Base-by-base conservation (phyloP, 2,329 filamentous ascomycete species). In the Alternaria dauci region DNA sequence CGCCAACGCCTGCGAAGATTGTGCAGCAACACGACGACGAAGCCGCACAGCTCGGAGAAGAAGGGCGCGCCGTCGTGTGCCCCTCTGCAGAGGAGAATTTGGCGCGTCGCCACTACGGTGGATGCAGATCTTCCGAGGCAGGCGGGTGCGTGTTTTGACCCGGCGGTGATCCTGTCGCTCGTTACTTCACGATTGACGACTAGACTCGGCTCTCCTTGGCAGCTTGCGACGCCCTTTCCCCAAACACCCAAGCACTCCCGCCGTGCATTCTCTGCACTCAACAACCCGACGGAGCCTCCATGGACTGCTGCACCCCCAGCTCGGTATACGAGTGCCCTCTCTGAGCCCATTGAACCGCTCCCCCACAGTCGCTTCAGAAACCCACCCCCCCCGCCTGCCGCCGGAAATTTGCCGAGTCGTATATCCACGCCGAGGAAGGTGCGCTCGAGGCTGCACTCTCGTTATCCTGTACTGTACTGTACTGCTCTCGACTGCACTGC, bases 191-290 rank as follows among this genome's bases (percentile, higher is more conserved):
- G 26, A 59, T 36, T 55, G 51, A 58, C 42, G 44, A 61, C 46
- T 62, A 52, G 62, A 53, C 50, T 63, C 61, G 59, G 55, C 41
- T 47, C 60, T 65, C 48, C 68, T 69, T 70, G 68, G 68, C 67
- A 64, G 60, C 62, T 68, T 71, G 65, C 65, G 61, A 57, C 52
- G 65, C 63, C 46, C 59, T 61, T 58, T 55, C 58, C 63, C 47
- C 46, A 50, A 56, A 41, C 55, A 50, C 54, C 52, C 57, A 53
- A 59, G 54, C 44, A 44, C 50, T 34, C 44, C 42, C 55, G 59
- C 46, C 55, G 58, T 38, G 38, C 59, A 46, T 46, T 51, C 14
- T 55, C 48, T 58, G 52, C 50, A 30, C 46, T 56, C 57, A 53
- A 46, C 53, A 52, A 32, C 16, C 48, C 41, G 36, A n/a, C 23